Conservation (phyloP, 2,329 filamentous ascomycete genomes). For the Aspergillus fructus region DNA sequence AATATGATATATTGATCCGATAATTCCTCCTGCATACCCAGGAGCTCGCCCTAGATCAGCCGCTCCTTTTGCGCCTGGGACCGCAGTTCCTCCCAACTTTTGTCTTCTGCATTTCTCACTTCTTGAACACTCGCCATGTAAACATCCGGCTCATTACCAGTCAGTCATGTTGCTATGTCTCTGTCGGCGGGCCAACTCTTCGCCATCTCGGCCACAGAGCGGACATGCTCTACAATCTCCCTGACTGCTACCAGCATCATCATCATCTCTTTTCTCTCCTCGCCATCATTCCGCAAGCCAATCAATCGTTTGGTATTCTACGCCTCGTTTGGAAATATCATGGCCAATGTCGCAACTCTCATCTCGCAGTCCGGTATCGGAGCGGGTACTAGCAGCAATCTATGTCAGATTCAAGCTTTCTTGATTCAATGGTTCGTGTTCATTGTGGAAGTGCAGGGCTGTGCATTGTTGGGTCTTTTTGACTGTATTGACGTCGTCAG, state of each 20-base stretch:
- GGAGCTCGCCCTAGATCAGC: conserved; percentile 9
- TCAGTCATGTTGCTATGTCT: conserved; percentile 26
- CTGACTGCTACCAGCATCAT: conserved; percentile 70
- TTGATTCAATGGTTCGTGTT: conserved; percentile 74
- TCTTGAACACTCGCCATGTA: neutral
- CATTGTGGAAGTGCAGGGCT: neutral
- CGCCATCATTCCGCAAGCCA: conserved; percentile 74
- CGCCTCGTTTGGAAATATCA: conserved; percentile 76
- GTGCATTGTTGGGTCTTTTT: neutral
- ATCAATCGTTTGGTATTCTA: conserved; percentile 85
- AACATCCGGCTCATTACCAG: neutral
- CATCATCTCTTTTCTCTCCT: conserved; percentile 67
- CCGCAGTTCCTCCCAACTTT: conserved; percentile 1
- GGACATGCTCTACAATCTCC: conserved; percentile 69
- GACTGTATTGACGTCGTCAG: conserved; percentile 39
- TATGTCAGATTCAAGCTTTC: conserved; percentile 76
- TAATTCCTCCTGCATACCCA: conserved; percentile 2
- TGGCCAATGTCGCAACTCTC: conserved; percentile 73
- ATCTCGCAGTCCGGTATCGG: conserved; percentile 64
- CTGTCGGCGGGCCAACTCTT: conserved; percentile 42
- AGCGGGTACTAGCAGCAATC: conserved; percentile 48
- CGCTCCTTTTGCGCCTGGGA: neutral
- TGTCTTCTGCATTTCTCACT: neutral
- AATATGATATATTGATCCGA: conserved; percentile 5
- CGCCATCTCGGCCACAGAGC: conserved; percentile 63